phyloP scores from a whole-genome alignment of 805 yeast species.

The Saccharomycopsis babjevae region DNA sequence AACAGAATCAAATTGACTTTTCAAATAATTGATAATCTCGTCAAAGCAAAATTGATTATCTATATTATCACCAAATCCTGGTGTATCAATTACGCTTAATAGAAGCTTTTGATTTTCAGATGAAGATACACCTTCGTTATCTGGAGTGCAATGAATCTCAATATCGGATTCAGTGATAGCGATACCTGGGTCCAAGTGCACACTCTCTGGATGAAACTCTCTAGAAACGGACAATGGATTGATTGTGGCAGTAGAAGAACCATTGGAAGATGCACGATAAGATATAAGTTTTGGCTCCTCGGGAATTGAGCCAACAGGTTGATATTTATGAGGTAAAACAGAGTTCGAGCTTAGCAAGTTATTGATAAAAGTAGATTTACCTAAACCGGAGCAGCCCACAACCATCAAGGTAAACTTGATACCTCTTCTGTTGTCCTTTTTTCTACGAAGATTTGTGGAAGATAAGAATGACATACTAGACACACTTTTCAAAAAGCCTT shows the following conservation, averaged over 20 bases:
- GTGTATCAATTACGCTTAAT: conserved; percentile 47
- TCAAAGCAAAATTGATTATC: conserved; percentile 52
- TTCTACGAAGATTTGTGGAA: conserved; percentile 31
- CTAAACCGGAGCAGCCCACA: conserved; percentile 66
- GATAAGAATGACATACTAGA: conserved; percentile 15
- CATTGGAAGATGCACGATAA: conserved; percentile 29
- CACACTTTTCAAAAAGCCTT: neutral
- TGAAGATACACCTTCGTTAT: conserved; percentile 33
- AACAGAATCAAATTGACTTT: conserved; percentile 60
- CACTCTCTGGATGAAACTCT: conserved; percentile 51
- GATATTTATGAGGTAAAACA: conserved; percentile 50
- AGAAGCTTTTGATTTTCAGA: conserved; percentile 42
- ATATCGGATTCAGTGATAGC: conserved; percentile 59
- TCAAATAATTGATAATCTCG: conserved; percentile 57
- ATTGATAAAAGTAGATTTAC: conserved; percentile 68
- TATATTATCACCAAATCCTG: conserved; percentile 54
- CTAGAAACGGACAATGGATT: conserved; percentile 51
- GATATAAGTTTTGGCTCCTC: conserved; percentile 33
- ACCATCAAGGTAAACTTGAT: conserved; percentile 65
- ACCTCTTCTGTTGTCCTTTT: conserved; percentile 63
- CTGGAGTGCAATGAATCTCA: conserved; percentile 30
- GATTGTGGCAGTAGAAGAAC: conserved; percentile 28
- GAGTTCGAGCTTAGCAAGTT: conserved; percentile 48
- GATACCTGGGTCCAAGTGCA: conserved; percentile 62
- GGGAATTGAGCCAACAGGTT: conserved; percentile 26